Evolutionary conservation across 768 basidiomycete species (phyloP), one percentile per base, ranked within the genome.

Genomic region (Podaxis rugospora): DNA sequence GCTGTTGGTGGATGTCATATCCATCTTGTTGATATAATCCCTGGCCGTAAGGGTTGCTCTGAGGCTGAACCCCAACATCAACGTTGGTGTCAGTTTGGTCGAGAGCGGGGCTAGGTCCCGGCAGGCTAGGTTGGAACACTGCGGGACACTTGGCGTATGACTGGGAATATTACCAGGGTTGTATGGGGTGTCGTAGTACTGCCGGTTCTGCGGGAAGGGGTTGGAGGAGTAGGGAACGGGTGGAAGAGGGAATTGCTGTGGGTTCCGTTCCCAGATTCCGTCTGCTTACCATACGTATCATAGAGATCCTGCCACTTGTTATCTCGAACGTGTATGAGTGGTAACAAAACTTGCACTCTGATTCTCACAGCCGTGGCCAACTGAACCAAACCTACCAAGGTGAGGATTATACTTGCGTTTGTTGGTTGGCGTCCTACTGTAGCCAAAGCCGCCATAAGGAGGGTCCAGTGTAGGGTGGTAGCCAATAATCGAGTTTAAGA

Each of bases 71-170:
- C 52, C 72, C 73, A 28, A 76, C 82, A 59, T 81, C 80, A 28
- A 80, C 79, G 56, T 81, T 78, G 51, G 76, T 78, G 39, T 82
- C 83, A 14, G 83, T 83, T 66, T 89, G 88, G 56, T 85, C 86
- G 0, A 86, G 83, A 5, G 82, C 85, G 13, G 83, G 82, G 4
- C 81, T 84, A 13, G 88, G 88, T 0, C 85, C 84, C 21, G 88
- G 87, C 14, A 87, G 87, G 6, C 83, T 86, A 36, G 85, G 80
- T 66, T 87, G 86, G 78, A 88, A 90, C 74, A 91, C 85, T 27
- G 88, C 71, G 1, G 89, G 88, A 68, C 90, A 92, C 73, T 92
- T 89, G 70, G 86, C 84, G 69, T 86, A 89, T 2, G 84, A 84
- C 66, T 88, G 86, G 89, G 86, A 69, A 88, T 79, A 62, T 82